A percentile compares a stretch with the other conserved stretches of the same genome.
phyloP scores from a whole-genome alignment of 169 alveolate species.

The Toxoplasma gondii region DNA sequence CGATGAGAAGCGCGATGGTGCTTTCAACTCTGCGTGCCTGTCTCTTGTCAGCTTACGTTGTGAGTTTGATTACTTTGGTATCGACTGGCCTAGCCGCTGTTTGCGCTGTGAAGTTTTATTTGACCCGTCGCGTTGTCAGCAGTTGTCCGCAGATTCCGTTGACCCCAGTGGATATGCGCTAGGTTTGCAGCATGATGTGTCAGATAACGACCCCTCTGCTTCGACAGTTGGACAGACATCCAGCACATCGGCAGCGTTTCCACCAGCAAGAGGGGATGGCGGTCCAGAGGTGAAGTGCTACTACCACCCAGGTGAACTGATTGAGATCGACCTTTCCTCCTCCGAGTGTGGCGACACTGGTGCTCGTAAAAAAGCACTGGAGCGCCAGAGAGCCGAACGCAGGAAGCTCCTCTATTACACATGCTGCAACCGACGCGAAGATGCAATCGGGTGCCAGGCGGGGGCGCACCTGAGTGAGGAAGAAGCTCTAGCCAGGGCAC shows the following conservation, averaged over 20 bases:
- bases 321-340: background rate
- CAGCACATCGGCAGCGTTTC: background rate
- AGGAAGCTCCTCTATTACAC: slow-evolving; percentile 13
- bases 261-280: background rate
- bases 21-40: background rate
- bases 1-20: background rate
- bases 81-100: slow-evolving; percentile 20
- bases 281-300: background rate
- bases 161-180: no score
- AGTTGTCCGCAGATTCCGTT: background rate
- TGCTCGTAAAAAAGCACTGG: background rate
- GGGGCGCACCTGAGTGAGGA: slow-evolving; percentile 5
- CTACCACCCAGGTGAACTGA: slow-evolving; percentile 23
- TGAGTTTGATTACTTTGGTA: slow-evolving; percentile 13
- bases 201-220: no score
- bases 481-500: background rate
- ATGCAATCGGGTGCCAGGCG: background rate
- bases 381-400: background rate
- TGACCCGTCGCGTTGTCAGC: background rate
- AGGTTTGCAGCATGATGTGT: no score
- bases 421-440: background rate
- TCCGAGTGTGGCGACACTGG: background rate
- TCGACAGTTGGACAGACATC: background rate
- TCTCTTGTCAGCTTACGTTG: background rate
- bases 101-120: background rate